phyloP scores from a whole-genome alignment of 2,329 filamentous ascomycete genomes.

The Phyllosticta citrichinensis region DNA sequence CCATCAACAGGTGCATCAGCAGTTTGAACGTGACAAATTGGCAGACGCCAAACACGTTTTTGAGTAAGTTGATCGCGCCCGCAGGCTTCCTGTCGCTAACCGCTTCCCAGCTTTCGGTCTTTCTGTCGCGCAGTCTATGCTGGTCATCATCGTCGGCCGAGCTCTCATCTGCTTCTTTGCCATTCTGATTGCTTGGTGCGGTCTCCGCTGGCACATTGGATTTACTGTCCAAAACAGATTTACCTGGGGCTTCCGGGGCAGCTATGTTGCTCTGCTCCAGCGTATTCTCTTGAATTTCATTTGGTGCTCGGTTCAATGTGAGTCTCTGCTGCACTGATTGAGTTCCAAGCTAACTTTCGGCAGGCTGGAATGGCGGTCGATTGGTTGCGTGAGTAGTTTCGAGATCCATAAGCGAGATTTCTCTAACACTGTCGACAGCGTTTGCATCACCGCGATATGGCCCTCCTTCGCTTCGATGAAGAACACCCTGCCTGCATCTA shows the following conservation, averaged over 20 bases:
- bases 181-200: constrained; percentile 37
- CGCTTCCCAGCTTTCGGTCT: constrained; percentile 30
- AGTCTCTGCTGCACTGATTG: constrained; percentile 12
- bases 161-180: constrained; percentile 35
- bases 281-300: constrained; percentile 42
- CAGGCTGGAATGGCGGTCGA: constrained; percentile 27
- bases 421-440: constrained; percentile 3
- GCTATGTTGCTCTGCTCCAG: constrained; percentile 40
- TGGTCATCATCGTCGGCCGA: constrained; percentile 37
- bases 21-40: constrained; percentile 35
- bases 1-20: constrained; percentile 19
- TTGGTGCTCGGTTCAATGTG: constrained; percentile 41
- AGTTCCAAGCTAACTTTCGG: constrained; percentile 3
- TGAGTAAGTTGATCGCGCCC: constrained; percentile 20
- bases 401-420: background rate
- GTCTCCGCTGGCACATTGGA: constrained; percentile 42
- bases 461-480: constrained; percentile 24
- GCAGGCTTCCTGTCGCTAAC: background rate
- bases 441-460: constrained; percentile 28
- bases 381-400: constrained; percentile 16
- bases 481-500: constrained; percentile 23
- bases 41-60: constrained; percentile 39
- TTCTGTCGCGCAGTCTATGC: constrained; percentile 39
- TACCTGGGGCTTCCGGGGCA: constrained; percentile 40
- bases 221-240: constrained; percentile 42